Base-by-base conservation (phyloP, 371 early-diverging fungal genomes). In the Parasitella parasitica region DNA sequence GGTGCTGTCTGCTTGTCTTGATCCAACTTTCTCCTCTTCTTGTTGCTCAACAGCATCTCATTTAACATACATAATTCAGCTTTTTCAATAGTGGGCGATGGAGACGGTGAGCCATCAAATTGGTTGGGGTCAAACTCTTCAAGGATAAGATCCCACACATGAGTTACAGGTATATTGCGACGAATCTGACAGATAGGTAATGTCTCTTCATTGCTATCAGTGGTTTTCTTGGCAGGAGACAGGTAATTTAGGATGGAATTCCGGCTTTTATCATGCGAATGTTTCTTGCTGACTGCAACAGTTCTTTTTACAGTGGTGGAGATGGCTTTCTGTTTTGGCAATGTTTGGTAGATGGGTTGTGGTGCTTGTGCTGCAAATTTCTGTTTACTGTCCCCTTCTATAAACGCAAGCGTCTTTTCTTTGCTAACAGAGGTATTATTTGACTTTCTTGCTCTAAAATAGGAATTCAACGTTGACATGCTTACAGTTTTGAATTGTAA, bases 401-500 rank as follows among this genome's bases (percentile, higher is more conserved):
- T 13, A 35, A 5, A 20, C 16, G 27, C 5, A 1, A 27, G 11
- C 11, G 26, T 55, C 39, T 39, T 27, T 26, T 55, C 38, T 39
- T 39, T 37, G n/a, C 9, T 46, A 18, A 43, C 8, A 13, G 28
- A 30, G 13, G 24, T 34, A n/a, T 24, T 57, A 22, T 35, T 57
- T 9, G 57, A 46, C 43, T 57, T 57, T 24, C 57, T 43, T 48
- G 57, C 28, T 13, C 34, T 28, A 48, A 57, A 57, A 22, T 15
- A 57, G 13, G 57, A 57, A 46, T 57, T 57, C 13, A 57, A 20
- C 8, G 52, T 52, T 6, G 57, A 57, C 57, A 57, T 57, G 13
- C 4, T 36, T 41, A 0, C 18, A 20, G 11, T 43, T 43, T 16
- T 16, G 8, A 20, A 18, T 9, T 41, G 8, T 20, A 20, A n/a